Evolutionary conservation across 2,329 filamentous ascomycete genomes (phyloP).

Genomic region (Monilinia laxa): DNA sequence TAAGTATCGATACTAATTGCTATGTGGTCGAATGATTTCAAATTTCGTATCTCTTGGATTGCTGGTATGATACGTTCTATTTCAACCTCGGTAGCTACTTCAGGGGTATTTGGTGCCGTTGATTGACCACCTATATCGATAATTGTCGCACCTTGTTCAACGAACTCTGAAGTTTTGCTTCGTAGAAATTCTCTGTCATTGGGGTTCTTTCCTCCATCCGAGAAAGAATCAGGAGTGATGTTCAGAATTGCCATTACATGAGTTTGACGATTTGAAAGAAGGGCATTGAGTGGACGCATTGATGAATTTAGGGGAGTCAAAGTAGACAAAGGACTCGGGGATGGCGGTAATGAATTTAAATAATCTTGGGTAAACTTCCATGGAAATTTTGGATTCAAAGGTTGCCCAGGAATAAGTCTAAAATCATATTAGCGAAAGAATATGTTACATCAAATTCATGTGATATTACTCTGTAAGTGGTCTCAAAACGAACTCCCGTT

Average conservation of each 20-base stretch:
- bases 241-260: constrained; percentile 94
- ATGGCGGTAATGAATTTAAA: constrained; percentile 56
- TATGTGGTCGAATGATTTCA: constrained; percentile 61
- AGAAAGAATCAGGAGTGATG: constrained; percentile 94
- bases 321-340: constrained; percentile 54
- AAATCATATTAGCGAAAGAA: constrained; percentile 26
- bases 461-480: constrained; percentile 72
- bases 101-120: constrained; percentile 71
- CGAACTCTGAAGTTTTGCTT: constrained; percentile 41
- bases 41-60: constrained; percentile 68
- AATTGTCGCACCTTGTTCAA: constrained; percentile 69
- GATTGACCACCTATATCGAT: constrained; percentile 94
- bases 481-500: constrained; percentile 89
- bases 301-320: constrained; percentile 55
- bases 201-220: constrained; percentile 70
- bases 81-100: constrained; percentile 73
- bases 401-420: constrained; percentile 56
- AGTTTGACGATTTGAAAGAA: constrained; percentile 57
- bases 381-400: constrained; percentile 53
- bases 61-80: constrained; percentile 73
- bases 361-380: constrained; percentile 62
- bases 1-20: constrained; percentile 92
- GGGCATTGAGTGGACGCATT: constrained; percentile 57
- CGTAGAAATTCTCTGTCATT: constrained; percentile 40
- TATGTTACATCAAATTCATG: background rate